Base-by-base conservation (phyloP, 2,329 filamentous ascomycete species). In the Leptographium lundbergii region DNA sequence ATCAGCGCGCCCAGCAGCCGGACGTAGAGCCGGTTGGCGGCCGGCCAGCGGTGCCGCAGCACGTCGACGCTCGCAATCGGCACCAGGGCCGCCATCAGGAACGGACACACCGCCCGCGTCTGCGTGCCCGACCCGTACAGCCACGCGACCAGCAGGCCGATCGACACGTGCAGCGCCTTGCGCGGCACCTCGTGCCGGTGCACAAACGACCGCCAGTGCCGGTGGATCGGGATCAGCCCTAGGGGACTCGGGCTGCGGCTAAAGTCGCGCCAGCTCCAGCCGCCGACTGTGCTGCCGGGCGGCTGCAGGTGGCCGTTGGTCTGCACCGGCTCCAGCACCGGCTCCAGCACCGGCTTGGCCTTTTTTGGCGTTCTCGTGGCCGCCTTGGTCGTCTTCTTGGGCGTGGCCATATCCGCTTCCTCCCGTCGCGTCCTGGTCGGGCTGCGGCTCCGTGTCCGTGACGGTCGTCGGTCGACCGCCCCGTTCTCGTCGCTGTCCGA, bases 161-260 rank as follows among this genome's bases (percentile, higher is more conserved):
- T 99, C 54, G 91, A 96, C 60, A 97, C 89, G 71, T 99, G 94
- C 45, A 99, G 79, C 48, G 85, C 77, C 73, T 99, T 99, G 66
- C 94, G 87, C 11, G 94, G 94, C 57, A 99, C 91, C 74, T 99
- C 94, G 73, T 99, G 92, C 67, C 90, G 91, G 79, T 99, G 94
- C 63, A 96, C 89, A 69, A 99, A 91, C 32, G 81, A 87, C 66
- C 90, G 83, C 82, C 94, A 99, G 69, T 94, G 87, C 61, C 89
- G 81, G 72, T 99, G 94, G 67, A 99, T 92, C 2, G 94, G 94
- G 62, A 99, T 99, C 55, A 97, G 79, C 10, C 94, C 94, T 5
- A 97, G 80, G 11, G 94, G 94, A 66, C 89, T 95, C 3, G 94
- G 94, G 66, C 90, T 95, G 63, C 94, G 83, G 67, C 90, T 96